A percentile compares a stretch with the other conserved stretches of the same genome.
Conservation (phyloP, 768 basidiomycete genomes). For the Pisolithus sp. region DNA sequence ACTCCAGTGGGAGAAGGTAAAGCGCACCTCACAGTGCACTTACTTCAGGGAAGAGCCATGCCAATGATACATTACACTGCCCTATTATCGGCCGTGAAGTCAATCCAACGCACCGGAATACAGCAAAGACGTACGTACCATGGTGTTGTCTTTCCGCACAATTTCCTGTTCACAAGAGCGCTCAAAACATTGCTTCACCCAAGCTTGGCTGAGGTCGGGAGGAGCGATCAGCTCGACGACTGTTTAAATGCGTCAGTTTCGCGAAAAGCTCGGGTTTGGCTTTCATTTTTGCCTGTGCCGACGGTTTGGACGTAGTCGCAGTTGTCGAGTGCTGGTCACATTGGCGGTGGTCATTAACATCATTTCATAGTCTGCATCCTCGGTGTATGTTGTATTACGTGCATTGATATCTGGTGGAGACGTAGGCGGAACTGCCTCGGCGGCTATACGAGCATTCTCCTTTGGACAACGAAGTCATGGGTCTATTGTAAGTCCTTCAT, state of each 20-base stretch:
- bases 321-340: conserved; percentile 1
- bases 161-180: conserved; percentile 80
- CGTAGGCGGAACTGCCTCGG: conserved; percentile 19
- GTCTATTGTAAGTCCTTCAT: background rate
- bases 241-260: conserved; percentile 39
- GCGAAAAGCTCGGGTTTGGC: conserved; percentile 62
- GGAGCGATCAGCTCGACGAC: conserved; percentile 72
- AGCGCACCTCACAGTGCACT: no score
- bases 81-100: conserved; percentile 31
- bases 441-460: conserved; percentile 43
- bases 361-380: conserved; percentile 29
- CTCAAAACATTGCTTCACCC: conserved; percentile 93
- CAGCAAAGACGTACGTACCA: conserved; percentile 36
- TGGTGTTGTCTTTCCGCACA: conserved; percentile 70
- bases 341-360: conserved; percentile 26
- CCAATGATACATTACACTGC: conserved; percentile 65
- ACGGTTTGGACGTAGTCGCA: no score
- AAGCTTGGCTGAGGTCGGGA: conserved; percentile 82
- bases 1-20: no score
- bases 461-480: conserved; percentile 33
- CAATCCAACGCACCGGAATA: background rate
- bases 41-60: conserved; percentile 40
- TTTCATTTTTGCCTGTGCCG: conserved; percentile 47
- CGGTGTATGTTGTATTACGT: conserved; percentile 25
- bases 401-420: conserved; percentile 17